Base-by-base conservation (phyloP, 139 green algal species). In the Spirogloea muscicola region DNA sequence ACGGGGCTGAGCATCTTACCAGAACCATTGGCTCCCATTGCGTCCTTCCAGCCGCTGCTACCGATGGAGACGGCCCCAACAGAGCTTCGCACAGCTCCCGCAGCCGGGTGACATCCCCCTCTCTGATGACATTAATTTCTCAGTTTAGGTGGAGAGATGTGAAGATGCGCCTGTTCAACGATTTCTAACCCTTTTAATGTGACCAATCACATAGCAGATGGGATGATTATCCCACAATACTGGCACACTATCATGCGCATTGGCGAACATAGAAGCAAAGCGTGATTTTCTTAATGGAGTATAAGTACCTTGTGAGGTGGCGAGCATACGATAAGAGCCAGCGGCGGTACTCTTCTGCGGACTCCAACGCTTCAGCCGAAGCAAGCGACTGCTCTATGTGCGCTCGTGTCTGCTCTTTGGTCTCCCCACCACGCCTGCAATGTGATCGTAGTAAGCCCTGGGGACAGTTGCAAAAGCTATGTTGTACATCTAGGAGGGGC, bases 1-100 rank as follows among this genome's bases (percentile, higher is more conserved):
- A 21, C n/a, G 18, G 27, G 27, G 57, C 21, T 48, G 18, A 21
- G 57, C 36, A 6, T 7, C 60, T 58, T 58, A 70, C 60, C 60
- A 70, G 60, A 43, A 64, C 42, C 37, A 70, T 31, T 33, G 60
- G 38, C 9, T 70, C 36, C 60, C 41, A 57, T 43, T 33, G 29
- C 6, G 40, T 62, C 52, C n/a, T n/a, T n/a, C n/a, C n/a, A n/a
- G 9, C 44, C 60, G 5, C 60, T 6, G 25, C 18, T 66, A 18
- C n/a, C 18, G n/a, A 51, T 21, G 58, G n/a, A 66, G 6, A 37
- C 9, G 7, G 60, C 9, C 69, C 69, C 7, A 77, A 27, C 2
- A 77, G n/a, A n/a, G 76, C 58, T 77, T 77, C 21, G n/a, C 69
- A 77, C 13, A 77, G 29, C 21, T 77, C 69, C 58, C 69, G 37